These are phyloP conservation scores for Dactylellina leptospora DNA, from an alignment of 2,329 filamentous ascomycete genomes.

Conservation along the genomic window DNA sequence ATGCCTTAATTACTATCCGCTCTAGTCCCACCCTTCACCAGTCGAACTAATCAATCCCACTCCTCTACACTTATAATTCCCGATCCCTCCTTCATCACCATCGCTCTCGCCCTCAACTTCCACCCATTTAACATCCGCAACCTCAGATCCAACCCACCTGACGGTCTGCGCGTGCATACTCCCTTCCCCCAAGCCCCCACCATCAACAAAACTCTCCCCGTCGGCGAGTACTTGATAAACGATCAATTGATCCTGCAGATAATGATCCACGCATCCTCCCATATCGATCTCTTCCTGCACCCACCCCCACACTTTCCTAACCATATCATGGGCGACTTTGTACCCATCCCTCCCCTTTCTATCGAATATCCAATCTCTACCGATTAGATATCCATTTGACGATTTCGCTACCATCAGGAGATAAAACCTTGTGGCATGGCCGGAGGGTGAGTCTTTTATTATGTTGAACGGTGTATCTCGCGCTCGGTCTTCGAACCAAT, in stretches of 20 bases:
- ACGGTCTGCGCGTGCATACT: slow-evolving; percentile 68
- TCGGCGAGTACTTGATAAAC: slow-evolving; percentile 69
- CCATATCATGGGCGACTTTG: slow-evolving; percentile 47
- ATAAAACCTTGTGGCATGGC: slow-evolving; percentile 66
- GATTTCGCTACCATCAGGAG: slow-evolving; percentile 69
- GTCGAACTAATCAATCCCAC: slow-evolving; percentile 39
- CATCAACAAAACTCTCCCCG: slow-evolving; percentile 63
- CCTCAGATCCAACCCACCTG: slow-evolving; percentile 67
- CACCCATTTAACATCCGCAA: slow-evolving; percentile 58
- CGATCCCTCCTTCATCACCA: slow-evolving; percentile 1
- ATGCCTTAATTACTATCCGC: too few relatives aligned
- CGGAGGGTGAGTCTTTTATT: slow-evolving; percentile 65
- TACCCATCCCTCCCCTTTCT: slow-evolving; percentile 32
- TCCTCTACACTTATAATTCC: slow-evolving; percentile 32
- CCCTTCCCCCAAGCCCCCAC: slow-evolving; percentile 56
- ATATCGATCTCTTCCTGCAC: slow-evolving; percentile 60
- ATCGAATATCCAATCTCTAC: slow-evolving; percentile 53
- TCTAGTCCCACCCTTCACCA: slow-evolving; percentile 39
- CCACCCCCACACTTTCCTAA: slow-evolving; percentile 30
- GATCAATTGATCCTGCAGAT: slow-evolving; percentile 70
- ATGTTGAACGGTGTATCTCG: slow-evolving; percentile 62
- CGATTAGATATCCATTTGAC: slow-evolving; percentile 55
- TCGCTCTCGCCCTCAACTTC: slow-evolving; percentile 8
- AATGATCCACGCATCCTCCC: slow-evolving; percentile 66
- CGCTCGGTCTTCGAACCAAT: slow-evolving; percentile 32